These are phyloP conservation scores for Olyra latifolia DNA, from an alignment of 176 grass and related monocot genomes.

Conservation along the genomic window DNA sequence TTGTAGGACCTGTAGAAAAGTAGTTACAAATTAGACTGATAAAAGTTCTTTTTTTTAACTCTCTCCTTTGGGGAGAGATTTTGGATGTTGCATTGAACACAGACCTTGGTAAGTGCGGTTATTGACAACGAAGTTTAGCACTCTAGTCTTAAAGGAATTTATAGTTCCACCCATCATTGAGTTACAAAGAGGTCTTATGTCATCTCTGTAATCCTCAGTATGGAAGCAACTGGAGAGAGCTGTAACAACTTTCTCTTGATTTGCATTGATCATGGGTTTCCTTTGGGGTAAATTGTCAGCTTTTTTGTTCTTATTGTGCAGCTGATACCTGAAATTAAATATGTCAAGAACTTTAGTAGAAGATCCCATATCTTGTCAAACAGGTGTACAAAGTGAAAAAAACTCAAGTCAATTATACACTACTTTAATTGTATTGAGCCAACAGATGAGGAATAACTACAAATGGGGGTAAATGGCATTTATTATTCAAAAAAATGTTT, in stretches of 20 bases:
- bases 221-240: slow-evolving; percentile 54
- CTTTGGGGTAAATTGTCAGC: slow-evolving; percentile 59
- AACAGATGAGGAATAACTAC: slow-evolving; percentile 23
- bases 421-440: not conserved
- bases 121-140: slow-evolving; percentile 51
- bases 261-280: slow-evolving; percentile 48
- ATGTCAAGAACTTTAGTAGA: slow-evolving; percentile 33
- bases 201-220: slow-evolving; percentile 67
- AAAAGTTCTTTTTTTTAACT: not conserved
- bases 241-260: slow-evolving; percentile 30
- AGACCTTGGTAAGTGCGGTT: slow-evolving; percentile 72
- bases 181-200: slow-evolving; percentile 61
- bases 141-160: slow-evolving; percentile 76
- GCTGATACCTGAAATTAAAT: slow-evolving; percentile 59
- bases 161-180: slow-evolving; percentile 72
- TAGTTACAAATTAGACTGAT: slow-evolving; percentile 28
- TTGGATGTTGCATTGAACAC: slow-evolving; percentile 17
- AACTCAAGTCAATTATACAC: not conserved
- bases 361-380: slow-evolving; percentile 3
- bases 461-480: slow-evolving; percentile 10
- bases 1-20: slow-evolving; percentile 38
- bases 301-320: slow-evolving; percentile 80
- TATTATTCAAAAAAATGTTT: not conserved
- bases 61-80: not conserved
- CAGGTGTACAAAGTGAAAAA: not conserved